Percentiles rank a stretch among this genome's conserved stretches.
These are phyloP conservation scores for Mucor plumbeus DNA, from an alignment of 371 early-diverging fungal genomes.

Conservation along the genomic window DNA sequence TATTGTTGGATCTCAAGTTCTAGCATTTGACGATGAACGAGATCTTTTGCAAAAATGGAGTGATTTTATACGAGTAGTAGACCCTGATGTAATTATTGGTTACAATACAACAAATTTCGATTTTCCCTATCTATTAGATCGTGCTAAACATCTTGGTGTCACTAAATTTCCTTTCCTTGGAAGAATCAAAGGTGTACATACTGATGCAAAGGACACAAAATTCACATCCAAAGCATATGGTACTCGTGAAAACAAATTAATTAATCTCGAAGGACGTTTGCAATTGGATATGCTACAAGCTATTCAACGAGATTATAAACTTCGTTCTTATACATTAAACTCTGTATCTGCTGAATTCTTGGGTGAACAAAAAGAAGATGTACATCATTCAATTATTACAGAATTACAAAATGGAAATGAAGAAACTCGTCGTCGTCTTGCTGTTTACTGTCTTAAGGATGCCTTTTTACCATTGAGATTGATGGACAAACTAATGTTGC, in stretches of 20 bases:
- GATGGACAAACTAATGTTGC: constrained; percentile 96
- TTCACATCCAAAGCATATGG: constrained; percentile 96
- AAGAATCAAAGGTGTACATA: constrained; percentile 70
- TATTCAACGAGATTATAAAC: constrained; percentile 97
- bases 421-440: constrained; percentile 97
- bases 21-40: constrained; percentile 84
- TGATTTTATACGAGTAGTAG: constrained; percentile 78
- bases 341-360: constrained; percentile 97
- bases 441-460: constrained; percentile 99
- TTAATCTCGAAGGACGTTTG: constrained; percentile 95
- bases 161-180: constrained; percentile 87
- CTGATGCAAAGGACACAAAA: constrained; percentile 82
- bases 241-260: constrained; percentile 86
- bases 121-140: constrained; percentile 96
- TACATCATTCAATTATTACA: constrained; percentile 98
- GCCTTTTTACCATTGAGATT: constrained; percentile 97
- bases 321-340: constrained; percentile 98
- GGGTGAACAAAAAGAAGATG: constrained; percentile 99
- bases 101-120: constrained; percentile 99
- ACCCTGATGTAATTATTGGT: constrained; percentile 95
- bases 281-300: constrained; percentile 97
- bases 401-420: constrained; percentile 95
- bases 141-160: constrained; percentile 85
- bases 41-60: constrained; percentile 91
- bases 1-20: constrained; percentile 94